A percentile compares a stretch with the other conserved stretches of the same genome.
Evolutionary conservation across 495 filamentous ascomycete genomes (phyloP).

Genomic region (Neurospora sp.): DNA sequence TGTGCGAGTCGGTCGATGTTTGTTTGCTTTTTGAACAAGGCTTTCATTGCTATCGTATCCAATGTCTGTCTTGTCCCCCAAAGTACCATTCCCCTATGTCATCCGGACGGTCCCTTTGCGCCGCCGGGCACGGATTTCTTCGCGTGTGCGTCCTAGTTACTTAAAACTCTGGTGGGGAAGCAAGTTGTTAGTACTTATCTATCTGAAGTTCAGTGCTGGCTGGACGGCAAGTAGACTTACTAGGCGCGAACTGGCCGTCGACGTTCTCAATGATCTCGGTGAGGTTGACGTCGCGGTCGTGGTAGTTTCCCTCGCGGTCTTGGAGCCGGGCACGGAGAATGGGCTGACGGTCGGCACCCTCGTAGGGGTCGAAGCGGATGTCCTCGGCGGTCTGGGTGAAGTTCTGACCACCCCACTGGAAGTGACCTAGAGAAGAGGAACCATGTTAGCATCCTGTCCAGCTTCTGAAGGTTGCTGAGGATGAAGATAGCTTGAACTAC

Average conservation of each 20-base stretch:
- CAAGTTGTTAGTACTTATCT: neutral
- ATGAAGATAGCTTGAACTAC: neutral
- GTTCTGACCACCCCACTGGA: conserved; percentile 34
- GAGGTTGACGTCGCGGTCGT: conserved; percentile 17
- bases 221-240: neutral
- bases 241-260: conserved; percentile 6
- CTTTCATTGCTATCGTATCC: neutral
- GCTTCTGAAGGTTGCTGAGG: neutral
- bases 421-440: conserved; percentile 22
- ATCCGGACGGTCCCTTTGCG: neutral
- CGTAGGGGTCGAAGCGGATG: conserved; percentile 25
- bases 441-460: neutral
- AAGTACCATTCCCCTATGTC: neutral
- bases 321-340: conserved; percentile 18
- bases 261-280: conserved; percentile 20
- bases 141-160: neutral
- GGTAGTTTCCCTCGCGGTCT: conserved; percentile 4
- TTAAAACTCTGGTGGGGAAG: neutral
- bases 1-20: neutral
- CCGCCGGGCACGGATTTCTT: neutral
- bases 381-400: conserved; percentile 32
- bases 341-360: conserved; percentile 29
- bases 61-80: neutral
- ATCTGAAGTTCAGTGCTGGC: neutral
- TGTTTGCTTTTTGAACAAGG: neutral